Evolutionary conservation across 148 eudicot species (phyloP).

Genomic region (Rhododendron griersonianum): DNA sequence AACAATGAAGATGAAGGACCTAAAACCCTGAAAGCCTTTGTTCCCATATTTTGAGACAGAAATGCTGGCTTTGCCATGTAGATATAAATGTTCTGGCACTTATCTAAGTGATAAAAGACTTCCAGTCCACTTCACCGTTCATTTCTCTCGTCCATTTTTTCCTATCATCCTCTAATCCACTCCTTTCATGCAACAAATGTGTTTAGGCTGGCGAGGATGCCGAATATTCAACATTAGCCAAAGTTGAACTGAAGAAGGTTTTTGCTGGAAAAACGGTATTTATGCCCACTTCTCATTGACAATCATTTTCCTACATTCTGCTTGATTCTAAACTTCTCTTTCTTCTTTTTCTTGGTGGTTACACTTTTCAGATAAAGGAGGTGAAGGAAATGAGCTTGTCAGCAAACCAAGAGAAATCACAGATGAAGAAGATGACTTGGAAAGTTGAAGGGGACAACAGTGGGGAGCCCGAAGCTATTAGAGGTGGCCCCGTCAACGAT

Average conservation of each 20-base stretch:
- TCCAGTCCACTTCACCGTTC: neutral
- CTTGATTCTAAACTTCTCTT: no score
- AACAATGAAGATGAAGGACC: neutral
- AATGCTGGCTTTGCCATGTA: neutral
- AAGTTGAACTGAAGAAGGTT: slow-evolving; percentile 66
- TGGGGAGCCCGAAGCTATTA: slow-evolving; percentile 24
- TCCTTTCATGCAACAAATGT: slow-evolving; percentile 14
- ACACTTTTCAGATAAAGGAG: slow-evolving; percentile 50
- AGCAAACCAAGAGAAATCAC: slow-evolving; percentile 75
- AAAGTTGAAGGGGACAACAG: slow-evolving; percentile 48
- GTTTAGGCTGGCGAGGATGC: slow-evolving; percentile 72
- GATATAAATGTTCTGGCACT: neutral
- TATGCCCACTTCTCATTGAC: neutral
- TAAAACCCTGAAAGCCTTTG: neutral
- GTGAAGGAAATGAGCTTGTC: slow-evolving; percentile 76
- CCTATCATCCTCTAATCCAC: neutral
- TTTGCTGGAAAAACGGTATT: slow-evolving; percentile 62
- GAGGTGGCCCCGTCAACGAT: slow-evolving; percentile 56
- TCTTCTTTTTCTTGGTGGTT: neutral
- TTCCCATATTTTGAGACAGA: neutral
- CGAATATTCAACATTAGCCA: slow-evolving; percentile 51
- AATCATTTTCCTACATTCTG: neutral
- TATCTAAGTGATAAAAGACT: neutral
- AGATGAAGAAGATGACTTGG: slow-evolving; percentile 64
- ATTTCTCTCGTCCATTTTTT: neutral